Evolutionary conservation across 371 early-diverging fungal species (phyloP), one percentile per base, ranked within the genome.

Genomic region (Fennellomyces sp.): DNA sequence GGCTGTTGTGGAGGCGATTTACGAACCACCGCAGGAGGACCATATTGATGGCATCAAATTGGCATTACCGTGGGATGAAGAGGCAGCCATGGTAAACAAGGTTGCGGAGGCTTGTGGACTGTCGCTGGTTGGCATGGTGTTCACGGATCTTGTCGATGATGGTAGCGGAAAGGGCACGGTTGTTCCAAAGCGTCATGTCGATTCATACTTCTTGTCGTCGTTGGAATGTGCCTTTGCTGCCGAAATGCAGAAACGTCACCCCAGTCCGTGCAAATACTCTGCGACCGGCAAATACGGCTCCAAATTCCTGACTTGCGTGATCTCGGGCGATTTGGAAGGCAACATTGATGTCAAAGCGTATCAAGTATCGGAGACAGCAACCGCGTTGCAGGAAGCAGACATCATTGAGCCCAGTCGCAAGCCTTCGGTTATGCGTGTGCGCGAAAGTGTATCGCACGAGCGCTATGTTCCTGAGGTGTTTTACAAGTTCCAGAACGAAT

Each of bases 401-500:
- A 88, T 98, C 54, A 83, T 99, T 5, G 94, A 96, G 53, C 91
- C 99, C 0, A 92, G 94, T 58, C 87, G 89, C 23, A 91, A 95
- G 33, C 97, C 99, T 1, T 80, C 85, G 7, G 78, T 91, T 36
- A 89, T 98, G 89, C 85, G 93, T 7, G 95, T 98, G n/a, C 81
- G 82, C 64, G 89, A 91, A 54, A 80, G 91, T 25, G 87, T 90
- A 5, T 58, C 79, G 12, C 78, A 77, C 48, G 84, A 86, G 54
- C 87, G 90, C 6, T 98, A 97, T 68, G 92, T 98, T 5, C 98
- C 97, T 3, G 98, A 98, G 49, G 91, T 98, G 3, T 94, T 96
- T 66, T 98, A 95, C 84, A 91, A 91, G 72, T 94, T 88, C 73
- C 93, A 90, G 69, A 97, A 98, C 78, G 90, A 96, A 69, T 98